phyloP scores from a whole-genome alignment of 768 basidiomycete genomes.

The Dacryopinax primogenitus region DNA sequence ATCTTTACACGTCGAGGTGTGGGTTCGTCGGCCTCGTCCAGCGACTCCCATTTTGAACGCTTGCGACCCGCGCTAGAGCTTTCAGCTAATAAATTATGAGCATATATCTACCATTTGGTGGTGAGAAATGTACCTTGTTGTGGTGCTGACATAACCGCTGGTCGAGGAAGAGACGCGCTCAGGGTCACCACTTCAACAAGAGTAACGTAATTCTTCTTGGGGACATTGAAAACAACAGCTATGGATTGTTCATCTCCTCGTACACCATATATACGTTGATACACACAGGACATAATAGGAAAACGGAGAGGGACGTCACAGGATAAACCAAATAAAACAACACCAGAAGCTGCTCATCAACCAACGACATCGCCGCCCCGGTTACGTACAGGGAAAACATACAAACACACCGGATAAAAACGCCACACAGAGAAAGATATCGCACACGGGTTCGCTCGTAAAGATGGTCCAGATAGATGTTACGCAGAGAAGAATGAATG shows the following conservation, averaged over 20 bases:
- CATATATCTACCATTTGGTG: neutral
- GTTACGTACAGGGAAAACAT: neutral
- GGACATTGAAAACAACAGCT: too few species aligned
- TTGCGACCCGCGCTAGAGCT: neutral
- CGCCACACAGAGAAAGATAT: neutral
- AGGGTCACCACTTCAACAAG: neutral
- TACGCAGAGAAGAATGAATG: neutral
- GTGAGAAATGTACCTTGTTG: neutral
- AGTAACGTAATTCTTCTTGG: neutral
- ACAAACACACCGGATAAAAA: neutral
- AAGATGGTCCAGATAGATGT: slow-evolving; percentile 1
- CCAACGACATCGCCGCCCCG: neutral
- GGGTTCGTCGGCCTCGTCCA: neutral
- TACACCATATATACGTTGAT: neutral
- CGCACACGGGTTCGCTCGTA: neutral
- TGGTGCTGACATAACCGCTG: neutral
- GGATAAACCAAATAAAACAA: neutral
- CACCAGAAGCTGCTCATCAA: neutral
- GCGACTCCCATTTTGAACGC: neutral
- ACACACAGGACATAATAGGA: too few species aligned
- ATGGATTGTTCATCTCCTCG: too few species aligned
- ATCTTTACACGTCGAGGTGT: neutral
- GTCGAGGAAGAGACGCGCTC: neutral
- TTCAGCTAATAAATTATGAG: neutral
- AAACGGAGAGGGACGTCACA: too few species aligned